Evolutionary conservation across 768 basidiomycete genomes (phyloP), one percentile per base, ranked within the genome.

Genomic region (Lactarius deliciosus): DNA sequence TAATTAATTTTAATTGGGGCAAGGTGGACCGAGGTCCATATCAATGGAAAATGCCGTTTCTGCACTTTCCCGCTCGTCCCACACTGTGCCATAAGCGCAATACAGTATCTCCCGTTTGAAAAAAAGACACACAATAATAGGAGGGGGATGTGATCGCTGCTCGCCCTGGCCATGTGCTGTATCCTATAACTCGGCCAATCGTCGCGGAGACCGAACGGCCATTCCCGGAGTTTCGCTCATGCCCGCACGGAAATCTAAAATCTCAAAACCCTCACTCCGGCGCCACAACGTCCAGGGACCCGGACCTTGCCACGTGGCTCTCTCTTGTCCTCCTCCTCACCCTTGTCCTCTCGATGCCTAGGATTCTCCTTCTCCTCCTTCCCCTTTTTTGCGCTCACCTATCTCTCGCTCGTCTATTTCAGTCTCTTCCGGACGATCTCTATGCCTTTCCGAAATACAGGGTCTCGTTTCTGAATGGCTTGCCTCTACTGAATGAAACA

Each of bases 391-490:
- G 3, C 32, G 68, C 70, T 6, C 50, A 60, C 5, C 40, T 73
- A 34, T 61, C 60, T 15, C 54, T 61, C 70, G 66, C 61, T 13
- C 64, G 72, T 53, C 50, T 79, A n/a, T 75, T 87, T 34, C 87
- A 91, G 73, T 85, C 88, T 10, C 81, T 92, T 56, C 91, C 92
- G 34, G 89, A 93, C 72, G 92, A 94, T 72, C 80, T 86, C 18
- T 84, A 86, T 75, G 88, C 92, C 0, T 92, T 88, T 74, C 93
- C 92, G 69, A 94, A 94, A 75, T 90, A 85, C 74, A 83, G 85
- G 50, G 87, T 94, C 67, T 78, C 86, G 47, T 94, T 91, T 76
- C 84, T 94, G 73, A 90, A 91, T 74, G 83, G 83, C 64, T 83
- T 87, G n/a, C 92, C 92, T 32, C 78, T 94, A 69, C 76, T 81